Evolutionary conservation across 441 rosid species (phyloP).

Genomic region (Rhodomyrtus psidioides): DNA sequence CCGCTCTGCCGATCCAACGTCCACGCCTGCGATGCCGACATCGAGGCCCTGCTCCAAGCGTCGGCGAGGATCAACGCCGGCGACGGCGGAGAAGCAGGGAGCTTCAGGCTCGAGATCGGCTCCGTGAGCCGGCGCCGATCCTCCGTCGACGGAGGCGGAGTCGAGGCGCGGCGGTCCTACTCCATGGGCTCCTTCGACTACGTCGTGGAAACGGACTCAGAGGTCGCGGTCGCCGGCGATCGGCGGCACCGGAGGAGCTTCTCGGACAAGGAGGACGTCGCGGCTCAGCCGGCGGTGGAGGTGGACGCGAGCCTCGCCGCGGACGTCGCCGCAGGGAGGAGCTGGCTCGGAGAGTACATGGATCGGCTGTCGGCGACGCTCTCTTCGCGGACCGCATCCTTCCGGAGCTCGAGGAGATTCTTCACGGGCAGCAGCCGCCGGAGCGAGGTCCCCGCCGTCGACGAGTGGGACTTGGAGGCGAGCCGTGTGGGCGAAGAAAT

Average conservation of each 20-base stretch:
- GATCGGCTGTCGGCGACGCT: constrained; percentile 62
- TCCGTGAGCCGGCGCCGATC: constrained; percentile 53
- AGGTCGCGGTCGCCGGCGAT: constrained; percentile 32
- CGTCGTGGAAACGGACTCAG: constrained; percentile 64
- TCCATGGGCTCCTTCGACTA: constrained; percentile 83
- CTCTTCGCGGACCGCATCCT: constrained; percentile 68
- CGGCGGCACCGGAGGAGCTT: constrained; percentile 29
- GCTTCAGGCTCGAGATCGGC: constrained; percentile 85
- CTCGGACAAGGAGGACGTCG: constrained; percentile 46
- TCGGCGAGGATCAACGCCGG: neutral
- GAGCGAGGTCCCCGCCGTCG: constrained; percentile 31
- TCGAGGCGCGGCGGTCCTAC: constrained; percentile 35
- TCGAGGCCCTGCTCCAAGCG: constrained; percentile 23
- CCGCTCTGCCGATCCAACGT: constrained; percentile 83
- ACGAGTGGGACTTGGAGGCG: constrained; percentile 59
- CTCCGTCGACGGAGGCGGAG: constrained; percentile 15
- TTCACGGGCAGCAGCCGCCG: constrained; percentile 75
- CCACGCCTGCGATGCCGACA: constrained; percentile 48
- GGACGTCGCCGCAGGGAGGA: constrained; percentile 46
- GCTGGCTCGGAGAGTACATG: constrained; percentile 76
- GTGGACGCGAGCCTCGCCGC: constrained; percentile 36
- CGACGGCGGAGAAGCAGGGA: constrained; percentile 17
- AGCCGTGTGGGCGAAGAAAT: constrained; percentile 72
- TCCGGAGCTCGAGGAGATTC: constrained; percentile 75
- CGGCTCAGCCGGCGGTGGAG: neutral